These are phyloP conservation scores for Alternaria metachromatica DNA, from an alignment of 2,329 filamentous ascomycete genomes.

Conservation along the genomic window DNA sequence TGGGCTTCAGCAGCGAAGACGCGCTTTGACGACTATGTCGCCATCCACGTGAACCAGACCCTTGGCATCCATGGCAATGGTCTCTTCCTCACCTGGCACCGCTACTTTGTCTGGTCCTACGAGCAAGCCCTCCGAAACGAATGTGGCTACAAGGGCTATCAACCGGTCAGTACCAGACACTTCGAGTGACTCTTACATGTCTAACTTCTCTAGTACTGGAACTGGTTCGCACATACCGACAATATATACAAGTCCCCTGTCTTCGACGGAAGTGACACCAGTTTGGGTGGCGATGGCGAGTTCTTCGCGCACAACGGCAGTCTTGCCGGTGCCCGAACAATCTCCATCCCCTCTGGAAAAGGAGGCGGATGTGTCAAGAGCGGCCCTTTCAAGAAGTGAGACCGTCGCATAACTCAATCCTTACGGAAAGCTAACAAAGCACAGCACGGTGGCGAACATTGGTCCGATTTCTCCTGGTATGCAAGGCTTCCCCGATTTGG, in stretches of 20 bases:
- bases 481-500: slow-evolving; percentile 8
- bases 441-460: slow-evolving; percentile 3
- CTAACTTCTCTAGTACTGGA: slow-evolving; percentile 3
- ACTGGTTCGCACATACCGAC: slow-evolving; percentile 6
- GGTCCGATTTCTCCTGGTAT: slow-evolving; percentile 6
- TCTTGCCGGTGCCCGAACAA: not conserved
- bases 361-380: slow-evolving; percentile 6
- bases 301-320: slow-evolving; percentile 8
- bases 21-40: slow-evolving; percentile 9
- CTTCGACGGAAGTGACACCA: slow-evolving; percentile 5
- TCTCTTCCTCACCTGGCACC: slow-evolving; percentile 5
- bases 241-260: slow-evolving; percentile 1
- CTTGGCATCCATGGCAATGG: slow-evolving; percentile 2
- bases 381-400: slow-evolving; percentile 9
- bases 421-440: not conserved
- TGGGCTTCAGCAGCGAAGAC: slow-evolving; percentile 9
- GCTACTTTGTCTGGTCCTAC: slow-evolving; percentile 8
- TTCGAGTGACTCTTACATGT: not conserved
- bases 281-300: slow-evolving; percentile 6
- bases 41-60: slow-evolving; percentile 8
- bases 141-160: slow-evolving; percentile 8
- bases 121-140: slow-evolving; percentile 8
- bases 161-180: slow-evolving; percentile 1
- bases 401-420: not conserved
- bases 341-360: slow-evolving; percentile 2